Percentiles rank a stretch among this genome's conserved stretches.
These are phyloP conservation scores for Neckera pumila DNA, from an alignment of 225 moss, liverwort and hornwort genomes.

Conservation along the genomic window DNA sequence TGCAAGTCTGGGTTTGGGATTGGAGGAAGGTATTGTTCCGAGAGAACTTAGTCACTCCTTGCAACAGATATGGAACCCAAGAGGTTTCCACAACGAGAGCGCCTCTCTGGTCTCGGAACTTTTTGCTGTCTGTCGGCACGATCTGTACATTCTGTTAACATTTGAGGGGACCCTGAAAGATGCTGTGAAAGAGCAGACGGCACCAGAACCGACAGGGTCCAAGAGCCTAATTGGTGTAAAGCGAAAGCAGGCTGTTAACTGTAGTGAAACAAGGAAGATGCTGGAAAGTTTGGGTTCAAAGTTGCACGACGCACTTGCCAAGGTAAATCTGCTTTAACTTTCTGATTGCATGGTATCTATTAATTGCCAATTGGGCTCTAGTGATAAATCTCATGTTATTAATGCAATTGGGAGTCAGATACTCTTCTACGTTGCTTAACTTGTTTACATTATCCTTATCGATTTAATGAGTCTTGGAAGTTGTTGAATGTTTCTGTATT, in stretches of 20 bases:
- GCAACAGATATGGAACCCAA: slow-evolving; percentile 67
- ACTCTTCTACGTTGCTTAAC: neutral
- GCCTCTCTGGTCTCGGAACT: slow-evolving; percentile 56
- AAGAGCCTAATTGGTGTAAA: slow-evolving; percentile 14
- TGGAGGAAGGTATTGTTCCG: slow-evolving; percentile 20
- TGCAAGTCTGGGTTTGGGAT: slow-evolving; percentile 3
- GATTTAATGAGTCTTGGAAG: neutral
- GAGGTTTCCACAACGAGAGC: slow-evolving; percentile 38
- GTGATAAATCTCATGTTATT: neutral
- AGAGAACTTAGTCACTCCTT: slow-evolving; percentile 49
- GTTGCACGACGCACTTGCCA: slow-evolving; percentile 57
- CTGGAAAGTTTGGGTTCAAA: slow-evolving; percentile 44
- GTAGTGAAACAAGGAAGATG: slow-evolving; percentile 2
- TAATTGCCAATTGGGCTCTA: neutral
- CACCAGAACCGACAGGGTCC: neutral
- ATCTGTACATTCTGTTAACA: slow-evolving; percentile 64
- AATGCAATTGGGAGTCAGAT: neutral
- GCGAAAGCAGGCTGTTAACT: slow-evolving; percentile 16
- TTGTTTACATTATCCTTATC: neutral
- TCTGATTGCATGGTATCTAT: neutral
- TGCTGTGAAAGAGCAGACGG: slow-evolving; percentile 2
- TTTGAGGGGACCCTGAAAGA: slow-evolving; percentile 23
- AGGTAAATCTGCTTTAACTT: slow-evolving; percentile 25
- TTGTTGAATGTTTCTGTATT: neutral
- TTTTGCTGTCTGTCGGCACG: slow-evolving; percentile 64